phyloP scores from a whole-genome alignment of 2,329 filamentous ascomycete genomes.

The Arthrobotrys conoides region DNA sequence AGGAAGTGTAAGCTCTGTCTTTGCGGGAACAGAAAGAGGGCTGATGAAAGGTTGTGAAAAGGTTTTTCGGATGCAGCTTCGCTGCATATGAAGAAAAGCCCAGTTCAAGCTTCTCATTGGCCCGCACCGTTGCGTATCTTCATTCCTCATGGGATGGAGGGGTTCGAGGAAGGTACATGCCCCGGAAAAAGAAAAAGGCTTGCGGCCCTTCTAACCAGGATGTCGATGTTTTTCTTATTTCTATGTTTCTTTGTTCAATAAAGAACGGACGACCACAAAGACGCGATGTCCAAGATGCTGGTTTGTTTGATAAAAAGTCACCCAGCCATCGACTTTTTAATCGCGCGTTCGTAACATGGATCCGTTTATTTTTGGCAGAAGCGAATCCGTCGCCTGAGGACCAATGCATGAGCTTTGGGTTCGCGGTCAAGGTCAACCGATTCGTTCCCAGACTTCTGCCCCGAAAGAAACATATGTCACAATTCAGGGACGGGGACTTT shows the following conservation, averaged over 20 bases:
- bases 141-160: slow-evolving; percentile 54
- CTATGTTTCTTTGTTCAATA: slow-evolving; percentile 20
- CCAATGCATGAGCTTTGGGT: slow-evolving; percentile 53
- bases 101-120: slow-evolving; percentile 55
- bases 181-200: slow-evolving; percentile 47
- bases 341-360: slow-evolving; percentile 56
- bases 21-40: slow-evolving; percentile 45
- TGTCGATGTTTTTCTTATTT: slow-evolving; percentile 41
- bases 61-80: slow-evolving; percentile 57
- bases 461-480: slow-evolving; percentile 26
- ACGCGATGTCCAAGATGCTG: slow-evolving; percentile 35
- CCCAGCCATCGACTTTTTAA: slow-evolving; percentile 60
- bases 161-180: slow-evolving; percentile 41
- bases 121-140: slow-evolving; percentile 37
- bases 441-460: slow-evolving; percentile 52
- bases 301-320: slow-evolving; percentile 24
- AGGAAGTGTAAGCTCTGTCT: slow-evolving; percentile 52
- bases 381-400: slow-evolving; percentile 44
- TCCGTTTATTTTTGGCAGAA: slow-evolving; percentile 58
- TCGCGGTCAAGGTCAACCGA: slow-evolving; percentile 48
- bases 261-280: slow-evolving; percentile 11
- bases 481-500: slow-evolving; percentile 57
- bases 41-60: slow-evolving; percentile 56
- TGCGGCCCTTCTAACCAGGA: slow-evolving; percentile 26
- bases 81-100: slow-evolving; percentile 57